phyloP scores from a whole-genome alignment of 2,329 filamentous ascomycete species.

The Xylaria sp. region DNA sequence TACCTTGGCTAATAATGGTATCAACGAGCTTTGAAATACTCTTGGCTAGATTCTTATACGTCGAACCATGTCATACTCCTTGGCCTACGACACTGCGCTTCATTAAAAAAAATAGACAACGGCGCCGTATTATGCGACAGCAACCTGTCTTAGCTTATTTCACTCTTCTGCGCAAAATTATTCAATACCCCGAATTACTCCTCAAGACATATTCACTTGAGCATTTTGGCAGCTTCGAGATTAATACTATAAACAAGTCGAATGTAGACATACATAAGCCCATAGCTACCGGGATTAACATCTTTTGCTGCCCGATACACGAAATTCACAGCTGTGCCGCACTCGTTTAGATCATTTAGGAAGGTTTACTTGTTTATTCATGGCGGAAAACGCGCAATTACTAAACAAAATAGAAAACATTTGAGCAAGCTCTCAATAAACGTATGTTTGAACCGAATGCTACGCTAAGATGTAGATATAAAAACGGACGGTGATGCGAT shows the following conservation, averaged over 20 bases:
- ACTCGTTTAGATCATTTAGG: not conserved
- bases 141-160: not conserved
- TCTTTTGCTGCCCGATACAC: not conserved
- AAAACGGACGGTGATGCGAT: not conserved
- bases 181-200: not conserved
- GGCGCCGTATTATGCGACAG: not conserved
- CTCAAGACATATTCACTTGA: not conserved
- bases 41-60: not conserved
- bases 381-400: not conserved
- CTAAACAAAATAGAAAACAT: not conserved
- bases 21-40: not conserved
- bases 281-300: not conserved
- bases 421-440: not conserved
- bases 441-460: not conserved
- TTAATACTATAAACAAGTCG: not conserved
- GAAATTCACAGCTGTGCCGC: not conserved
- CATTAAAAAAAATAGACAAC: not conserved
- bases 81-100: not conserved
- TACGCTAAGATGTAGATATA: not conserved
- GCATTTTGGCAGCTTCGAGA: not conserved
- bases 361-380: not conserved
- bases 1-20: not conserved
- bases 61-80: not conserved
- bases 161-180: not conserved
- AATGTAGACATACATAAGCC: not conserved